Evolutionary conservation across 2,329 filamentous ascomycete genomes (phyloP).

Genomic region (Calonectria crousiana): DNA sequence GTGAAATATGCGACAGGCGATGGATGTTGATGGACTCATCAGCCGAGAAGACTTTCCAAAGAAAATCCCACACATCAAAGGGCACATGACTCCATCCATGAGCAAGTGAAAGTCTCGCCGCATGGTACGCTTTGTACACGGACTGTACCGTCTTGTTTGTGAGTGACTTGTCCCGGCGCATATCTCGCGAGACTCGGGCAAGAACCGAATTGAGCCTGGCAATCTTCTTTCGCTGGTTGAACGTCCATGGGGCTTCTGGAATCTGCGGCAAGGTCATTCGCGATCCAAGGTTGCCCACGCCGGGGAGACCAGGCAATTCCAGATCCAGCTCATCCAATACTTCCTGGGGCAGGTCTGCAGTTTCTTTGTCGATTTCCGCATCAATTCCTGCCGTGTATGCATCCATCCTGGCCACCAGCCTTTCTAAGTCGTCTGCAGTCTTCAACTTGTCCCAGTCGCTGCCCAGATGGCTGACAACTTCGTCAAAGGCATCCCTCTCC

Average conservation of each 20-base stretch:
- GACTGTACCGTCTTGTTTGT: conserved; percentile 52
- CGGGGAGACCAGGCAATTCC: conserved; percentile 44
- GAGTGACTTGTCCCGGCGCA: conserved; percentile 43
- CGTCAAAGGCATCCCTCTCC: conserved; percentile 50
- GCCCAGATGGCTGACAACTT: conserved; percentile 51
- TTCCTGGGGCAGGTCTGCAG: conserved; percentile 48
- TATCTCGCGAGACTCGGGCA: conserved; percentile 43
- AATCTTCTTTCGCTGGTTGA: conserved; percentile 54
- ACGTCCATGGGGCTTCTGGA: conserved; percentile 51
- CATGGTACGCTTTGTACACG: conserved; percentile 64
- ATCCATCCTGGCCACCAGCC: conserved; percentile 49
- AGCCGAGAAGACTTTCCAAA: conserved; percentile 74
- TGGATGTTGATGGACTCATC: conserved; percentile 63
- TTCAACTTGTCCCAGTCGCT: conserved; percentile 46
- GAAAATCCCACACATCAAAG: conserved; percentile 68
- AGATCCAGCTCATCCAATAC: conserved; percentile 48
- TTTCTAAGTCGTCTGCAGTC: conserved; percentile 50
- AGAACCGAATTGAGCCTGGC: conserved; percentile 51
- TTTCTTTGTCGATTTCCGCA: conserved; percentile 48
- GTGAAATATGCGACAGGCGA: conserved; percentile 71
- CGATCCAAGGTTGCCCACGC: conserved; percentile 40
- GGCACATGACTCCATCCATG: conserved; percentile 68
- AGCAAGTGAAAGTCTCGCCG: conserved; percentile 58
- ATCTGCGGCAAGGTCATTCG: conserved; percentile 49
- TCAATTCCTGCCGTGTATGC: conserved; percentile 52